Percentiles rank a stretch among this genome's conserved stretches.
These are phyloP conservation scores for Agrocybe chaxingu DNA, from an alignment of 768 basidiomycete genomes.

Conservation along the genomic window DNA sequence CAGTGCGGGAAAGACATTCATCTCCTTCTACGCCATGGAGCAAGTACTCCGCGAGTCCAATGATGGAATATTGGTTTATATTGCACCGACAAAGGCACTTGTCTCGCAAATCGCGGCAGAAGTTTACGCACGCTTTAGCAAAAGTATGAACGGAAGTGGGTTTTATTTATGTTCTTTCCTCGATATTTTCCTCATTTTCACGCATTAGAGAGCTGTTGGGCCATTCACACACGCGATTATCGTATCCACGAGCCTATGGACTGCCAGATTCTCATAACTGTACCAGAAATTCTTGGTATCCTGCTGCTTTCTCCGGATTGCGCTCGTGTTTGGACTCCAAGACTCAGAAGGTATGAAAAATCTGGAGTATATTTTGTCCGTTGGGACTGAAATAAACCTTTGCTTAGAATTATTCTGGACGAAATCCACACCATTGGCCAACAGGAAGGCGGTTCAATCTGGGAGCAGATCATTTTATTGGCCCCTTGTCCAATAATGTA, in stretches of 20 bases:
- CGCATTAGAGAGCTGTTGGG: slow-evolving; percentile 53
- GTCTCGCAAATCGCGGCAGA: slow-evolving; percentile 73
- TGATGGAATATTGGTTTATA: slow-evolving; percentile 66
- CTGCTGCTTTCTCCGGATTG: slow-evolving; percentile 68
- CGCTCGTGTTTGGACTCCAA: slow-evolving; percentile 58
- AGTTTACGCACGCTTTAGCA: slow-evolving; percentile 68
- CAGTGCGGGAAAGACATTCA: slow-evolving; percentile 75
- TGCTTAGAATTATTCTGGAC: slow-evolving; percentile 60
- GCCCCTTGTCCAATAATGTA: slow-evolving; percentile 74
- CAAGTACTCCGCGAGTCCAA: slow-evolving; percentile 58
- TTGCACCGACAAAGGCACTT: slow-evolving; percentile 74
- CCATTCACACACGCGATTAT: slow-evolving; percentile 64
- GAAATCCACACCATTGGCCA: slow-evolving; percentile 70
- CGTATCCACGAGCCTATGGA: slow-evolving; percentile 59
- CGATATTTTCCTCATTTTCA: slow-evolving; percentile 1
- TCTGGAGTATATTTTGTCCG: not conserved
- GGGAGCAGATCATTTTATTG: slow-evolving; percentile 73
- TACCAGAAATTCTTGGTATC: slow-evolving; percentile 67
- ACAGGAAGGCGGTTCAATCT: slow-evolving; percentile 64
- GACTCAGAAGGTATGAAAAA: slow-evolving; percentile 50
- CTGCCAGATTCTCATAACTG: slow-evolving; percentile 73
- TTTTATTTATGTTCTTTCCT: slow-evolving; percentile 4
- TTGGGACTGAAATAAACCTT: slow-evolving; percentile 1
- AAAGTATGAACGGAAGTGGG: slow-evolving; percentile 41
- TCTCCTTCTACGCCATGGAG: slow-evolving; percentile 78